Evolutionary conservation across 225 moss, liverwort and hornwort genomes (phyloP), one percentile per base, ranked within the genome.

Genomic region (Physcomitrium patens): DNA sequence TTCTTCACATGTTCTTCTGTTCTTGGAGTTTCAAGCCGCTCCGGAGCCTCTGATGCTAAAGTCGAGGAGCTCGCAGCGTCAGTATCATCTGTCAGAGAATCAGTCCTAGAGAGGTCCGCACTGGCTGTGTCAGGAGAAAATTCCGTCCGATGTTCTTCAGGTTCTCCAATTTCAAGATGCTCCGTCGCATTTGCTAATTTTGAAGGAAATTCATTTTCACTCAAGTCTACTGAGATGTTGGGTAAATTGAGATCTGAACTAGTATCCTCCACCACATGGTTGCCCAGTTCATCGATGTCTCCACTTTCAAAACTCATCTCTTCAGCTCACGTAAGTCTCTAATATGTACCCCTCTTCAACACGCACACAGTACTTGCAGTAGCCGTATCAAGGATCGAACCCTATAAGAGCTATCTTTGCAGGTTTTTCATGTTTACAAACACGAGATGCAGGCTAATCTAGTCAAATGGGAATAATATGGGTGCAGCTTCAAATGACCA

Each of bases 251-350:
- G 53, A 31, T 46, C 61, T 68, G 8, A 12, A 55, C 28, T 60
- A 2, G 53, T 60, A 60, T 65, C 43, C 58, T 72, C 60, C 59
- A 67, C 61, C 54, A 23, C 76, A 69, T 28, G 63, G 49, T 55
- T 42, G 37, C 49, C 23, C 44, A 67, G 67, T 67, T 66, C 66
- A 55, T 70, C 65, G 17, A 56, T 49, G 31, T 57, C 71, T 74
- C 75, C 58, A 80, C n/a, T 78, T 71, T 71, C 75, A 56, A 65
- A 71, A 71, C 70, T 71, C 84, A 81, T 81, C 74, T 76, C 77
- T 79, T 24, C 77, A 61, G 70, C 52, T 71, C 15, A 56, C 67
- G 64, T 60, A 64, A 31, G 57, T 44, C 49, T 74, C n/a, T 76
- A n/a, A 20, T 61, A 54, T 51, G 46, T 66, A 60, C 71, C 27